Base-by-base conservation (phyloP, 176 grass and related monocot genomes). In the Urochloa ruziziensis region DNA sequence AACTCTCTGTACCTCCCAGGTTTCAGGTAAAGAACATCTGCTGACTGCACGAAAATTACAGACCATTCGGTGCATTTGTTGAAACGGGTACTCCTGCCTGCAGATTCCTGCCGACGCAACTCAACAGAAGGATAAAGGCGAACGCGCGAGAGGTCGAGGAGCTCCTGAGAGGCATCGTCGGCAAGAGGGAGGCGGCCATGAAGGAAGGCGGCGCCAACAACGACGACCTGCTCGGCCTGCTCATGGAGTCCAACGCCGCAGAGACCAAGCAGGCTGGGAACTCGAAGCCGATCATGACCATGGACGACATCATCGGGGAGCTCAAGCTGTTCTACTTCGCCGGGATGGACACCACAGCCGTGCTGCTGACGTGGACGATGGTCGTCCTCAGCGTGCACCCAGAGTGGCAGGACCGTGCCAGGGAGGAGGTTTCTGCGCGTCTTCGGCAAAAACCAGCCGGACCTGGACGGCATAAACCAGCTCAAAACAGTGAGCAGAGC, bases 271-370 rank as follows among this genome's bases (percentile, higher is more conserved):
- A 83, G 10, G n/a, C 56, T 0, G 82, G 93, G 25, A 60, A 7
- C 30, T 7, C 53, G n/a, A 80, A 72, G 28, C 72, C 73, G 0
- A 73, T 73, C 52, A 93, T 93, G 88, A 88, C 74, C 28, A 88
- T 77, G 24, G 70, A 90, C 3, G 94, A 97, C 13, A 81, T 94
- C 19, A 91, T 94, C 47, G 81, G 86, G 8, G 91, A 97, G 77
- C 82, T 90, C 17, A 97, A 94, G 84, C 79, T 97, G 8, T 97
- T 97, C 82, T 97, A 93, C 87, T 87, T 93, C 78, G 89, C 94
- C 3, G 94, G 91, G 0, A 88, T 93, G 62, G 94, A 97, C 37
- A 97, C 94, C 28, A 93, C 91, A 1, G 66, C 89, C 1, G 78
- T 77, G 16, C 62, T 89, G 19, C 87, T 93, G 2, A 97, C 94